Conservation (phyloP, 2,329 filamentous ascomycete species). For the Pseudogymnoascus sp. region DNA sequence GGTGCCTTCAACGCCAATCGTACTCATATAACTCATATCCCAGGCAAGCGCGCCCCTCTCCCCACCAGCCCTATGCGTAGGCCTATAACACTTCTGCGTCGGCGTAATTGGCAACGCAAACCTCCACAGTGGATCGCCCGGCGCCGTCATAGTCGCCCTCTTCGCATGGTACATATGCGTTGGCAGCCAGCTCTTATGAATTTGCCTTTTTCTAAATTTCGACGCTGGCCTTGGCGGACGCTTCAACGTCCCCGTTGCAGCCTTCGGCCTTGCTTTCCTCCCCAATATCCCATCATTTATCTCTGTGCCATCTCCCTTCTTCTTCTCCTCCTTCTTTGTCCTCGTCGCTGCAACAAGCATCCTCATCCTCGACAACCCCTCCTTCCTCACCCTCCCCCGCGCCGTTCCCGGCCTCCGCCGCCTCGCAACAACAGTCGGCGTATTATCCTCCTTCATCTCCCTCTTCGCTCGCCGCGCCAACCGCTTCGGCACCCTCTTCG, state of each 20-base stretch:
- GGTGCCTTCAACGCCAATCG: constrained; percentile 66
- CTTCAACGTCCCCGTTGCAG: constrained; percentile 62
- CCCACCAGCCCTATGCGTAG: constrained; percentile 71
- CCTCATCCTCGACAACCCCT: constrained; percentile 65
- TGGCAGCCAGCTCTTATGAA: constrained; percentile 86
- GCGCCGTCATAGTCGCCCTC: constrained; percentile 76
- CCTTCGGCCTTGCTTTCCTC: constrained; percentile 49
- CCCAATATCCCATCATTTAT: constrained; percentile 28
- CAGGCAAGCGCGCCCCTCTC: constrained; percentile 73
- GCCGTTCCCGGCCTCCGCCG: constrained; percentile 52
- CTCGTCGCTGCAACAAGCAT: constrained; percentile 50
- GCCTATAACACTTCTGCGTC: constrained; percentile 80
- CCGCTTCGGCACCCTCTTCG: constrained; percentile 74
- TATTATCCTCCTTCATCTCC: constrained; percentile 86
- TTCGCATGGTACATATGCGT: constrained; percentile 95
- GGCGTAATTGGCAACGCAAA: constrained; percentile 80
- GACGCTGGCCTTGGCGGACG: constrained; percentile 50
- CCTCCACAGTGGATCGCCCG: constrained; percentile 74
- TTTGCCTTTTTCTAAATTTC: constrained; percentile 77
- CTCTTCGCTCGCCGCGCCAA: constrained; percentile 58
- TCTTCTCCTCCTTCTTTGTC: constrained; percentile 31
- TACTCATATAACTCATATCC: constrained; percentile 93
- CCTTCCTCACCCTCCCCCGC: constrained; percentile 56
- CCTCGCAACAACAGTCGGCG: constrained; percentile 63
- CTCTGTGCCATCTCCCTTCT: constrained; percentile 21